Conservation (phyloP, 495 filamentous ascomycete genomes). For the Glarea lozoyensis region DNA sequence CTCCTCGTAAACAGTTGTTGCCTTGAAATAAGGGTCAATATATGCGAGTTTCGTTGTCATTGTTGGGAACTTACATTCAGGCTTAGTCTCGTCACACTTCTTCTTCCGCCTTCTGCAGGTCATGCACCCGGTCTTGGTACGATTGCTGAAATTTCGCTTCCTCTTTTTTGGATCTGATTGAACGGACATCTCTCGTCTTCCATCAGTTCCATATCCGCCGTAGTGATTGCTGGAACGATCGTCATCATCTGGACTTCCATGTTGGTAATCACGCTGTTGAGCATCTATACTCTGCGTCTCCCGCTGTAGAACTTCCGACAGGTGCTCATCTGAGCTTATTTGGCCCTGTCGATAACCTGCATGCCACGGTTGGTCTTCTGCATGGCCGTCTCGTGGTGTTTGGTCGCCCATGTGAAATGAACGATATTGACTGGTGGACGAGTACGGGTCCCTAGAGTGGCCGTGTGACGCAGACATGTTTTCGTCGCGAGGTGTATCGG, state of each 20-base stretch:
- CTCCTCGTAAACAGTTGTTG: conserved; percentile 86
- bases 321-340: conserved; percentile 37
- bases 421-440: conserved; percentile 21
- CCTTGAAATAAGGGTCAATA: conserved; percentile 41
- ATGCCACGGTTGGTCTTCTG: conserved; percentile 33
- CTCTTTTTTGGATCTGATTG: conserved; percentile 70
- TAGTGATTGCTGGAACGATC: conserved; percentile 30
- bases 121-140: conserved; percentile 95
- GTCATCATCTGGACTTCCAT: conserved; percentile 40
- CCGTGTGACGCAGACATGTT: conserved; percentile 11
- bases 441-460: conserved; percentile 34
- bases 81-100: conserved; percentile 95
- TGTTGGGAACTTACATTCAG: conserved; percentile 60
- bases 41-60: neutral
- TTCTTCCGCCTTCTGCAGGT: conserved; percentile 94
- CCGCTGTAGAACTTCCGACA: conserved; percentile 25
- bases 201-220: conserved; percentile 33
- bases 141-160: conserved; percentile 88
- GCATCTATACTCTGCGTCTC: conserved; percentile 18
- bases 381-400: conserved; percentile 26
- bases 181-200: conserved; percentile 38
- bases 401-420: conserved; percentile 25
- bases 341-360: conserved; percentile 27
- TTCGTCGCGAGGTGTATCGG: conserved; percentile 17
- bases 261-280: conserved; percentile 30